phyloP scores from a whole-genome alignment of 352 stramenopile species.

The Phytophthora cactorum region DNA sequence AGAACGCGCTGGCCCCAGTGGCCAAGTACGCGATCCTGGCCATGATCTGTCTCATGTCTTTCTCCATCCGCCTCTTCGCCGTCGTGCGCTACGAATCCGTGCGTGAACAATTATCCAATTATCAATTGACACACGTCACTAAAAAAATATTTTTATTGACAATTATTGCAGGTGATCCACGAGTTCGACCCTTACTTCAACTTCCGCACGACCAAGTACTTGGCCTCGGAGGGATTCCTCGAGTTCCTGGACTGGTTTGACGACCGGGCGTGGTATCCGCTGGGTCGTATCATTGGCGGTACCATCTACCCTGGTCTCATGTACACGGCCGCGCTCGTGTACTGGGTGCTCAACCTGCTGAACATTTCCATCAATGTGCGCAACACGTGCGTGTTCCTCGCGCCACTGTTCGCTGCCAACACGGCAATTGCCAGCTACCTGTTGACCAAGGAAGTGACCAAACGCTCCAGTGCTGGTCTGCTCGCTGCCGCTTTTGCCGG shows the following conservation, averaged over 20 bases:
- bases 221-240: slow-evolving; percentile 93
- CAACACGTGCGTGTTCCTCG: slow-evolving; percentile 93
- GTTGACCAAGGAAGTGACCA: slow-evolving; percentile 91
- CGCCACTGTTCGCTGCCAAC: slow-evolving; percentile 90
- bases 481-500: slow-evolving; percentile 95
- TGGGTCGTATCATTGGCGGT: slow-evolving; percentile 92
- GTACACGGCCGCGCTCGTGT: slow-evolving; percentile 89
- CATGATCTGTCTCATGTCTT: slow-evolving; percentile 94
- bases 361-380: slow-evolving; percentile 94
- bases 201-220: slow-evolving; percentile 97
- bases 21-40: slow-evolving; percentile 91
- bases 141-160: not conserved
- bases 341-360: slow-evolving; percentile 91
- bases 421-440: slow-evolving; percentile 91
- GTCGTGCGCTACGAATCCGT: slow-evolving; percentile 94
- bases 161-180: slow-evolving; percentile 76
- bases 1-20: slow-evolving; percentile 73
- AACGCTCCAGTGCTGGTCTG: slow-evolving; percentile 87
- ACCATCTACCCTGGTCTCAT: slow-evolving; percentile 95
- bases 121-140: slow-evolving; percentile 7
- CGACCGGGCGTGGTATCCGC: slow-evolving; percentile 94
- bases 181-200: slow-evolving; percentile 98
- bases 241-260: slow-evolving; percentile 99
- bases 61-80: slow-evolving; percentile 93
- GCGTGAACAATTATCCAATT: slow-evolving; percentile 15